Base-by-base conservation (phyloP, 306 rosid species). In the Cyclanthera cordifolia region DNA sequence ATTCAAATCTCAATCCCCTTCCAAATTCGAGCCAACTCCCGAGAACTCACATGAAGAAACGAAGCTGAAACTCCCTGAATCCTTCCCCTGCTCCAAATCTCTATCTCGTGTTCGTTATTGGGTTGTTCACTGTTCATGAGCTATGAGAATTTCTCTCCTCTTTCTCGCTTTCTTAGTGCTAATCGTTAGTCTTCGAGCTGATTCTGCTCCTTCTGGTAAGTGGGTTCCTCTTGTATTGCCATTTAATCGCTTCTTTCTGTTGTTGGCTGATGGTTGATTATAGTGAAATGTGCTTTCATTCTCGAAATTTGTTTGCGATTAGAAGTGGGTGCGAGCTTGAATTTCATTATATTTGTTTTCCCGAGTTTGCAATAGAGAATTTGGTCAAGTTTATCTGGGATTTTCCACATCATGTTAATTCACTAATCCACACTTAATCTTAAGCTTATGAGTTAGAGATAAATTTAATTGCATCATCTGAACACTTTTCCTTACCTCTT, bases 201-300 rank as follows among this genome's bases (percentile, higher is more conserved):
- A 79, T 39, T 90, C 96, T 60, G 94, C 94, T 78, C 95, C 96
- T 64, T 81, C 99, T 25, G 99, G 99, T 93, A 70, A 69, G n/a
- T 9, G 27, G 49, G 4, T 8, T 75, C 19, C 55, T 78, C 66
- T 32, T 67, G 8, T 24, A 30, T n/a, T 25, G 0, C 5, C 30
- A 49, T 51, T 58, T 46, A 16, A 58, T 58, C 52, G 34, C 75
- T 73, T 78, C 70, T 17, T 59, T 32, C 27, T 6, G 43, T 28
- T 78, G 53, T 52, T 6, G n/a, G 17, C 7, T 24, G n/a, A 20
- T 52, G 60, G 9, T 24, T 56, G 23, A n/a, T 8, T 28, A 28
- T 8, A 57, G 3, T 57, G 45, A 57, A 30, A 57, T 57, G 14
- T 28, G 12, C 23, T 53, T 32, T 20, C 2, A 1, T 37, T 60